Evolutionary conservation across 1,284 basidiomycete genomes (phyloP).

Genomic region (Boletus mariae): DNA sequence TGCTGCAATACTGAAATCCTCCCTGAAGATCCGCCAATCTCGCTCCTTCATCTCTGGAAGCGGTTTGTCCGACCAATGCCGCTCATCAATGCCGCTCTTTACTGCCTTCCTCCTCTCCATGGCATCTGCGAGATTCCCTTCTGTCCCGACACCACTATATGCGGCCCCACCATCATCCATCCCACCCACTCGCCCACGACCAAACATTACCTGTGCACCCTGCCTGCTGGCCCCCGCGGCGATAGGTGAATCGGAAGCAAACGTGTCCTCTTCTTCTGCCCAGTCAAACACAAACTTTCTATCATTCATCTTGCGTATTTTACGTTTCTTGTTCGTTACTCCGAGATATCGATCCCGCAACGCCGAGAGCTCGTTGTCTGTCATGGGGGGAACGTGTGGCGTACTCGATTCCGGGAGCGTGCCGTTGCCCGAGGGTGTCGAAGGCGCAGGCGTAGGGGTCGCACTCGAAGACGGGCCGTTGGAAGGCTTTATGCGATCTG

Average conservation of each 20-base stretch:
- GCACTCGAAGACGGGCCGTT: slow-evolving; percentile 30
- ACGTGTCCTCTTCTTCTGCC: slow-evolving; percentile 92
- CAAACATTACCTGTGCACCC: slow-evolving; percentile 84
- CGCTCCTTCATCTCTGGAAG: slow-evolving; percentile 93
- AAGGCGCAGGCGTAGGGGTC: slow-evolving; percentile 38
- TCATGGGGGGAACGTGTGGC: slow-evolving; percentile 67
- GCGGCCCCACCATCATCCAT: slow-evolving; percentile 68
- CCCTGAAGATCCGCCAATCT: slow-evolving; percentile 98
- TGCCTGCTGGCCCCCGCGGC: slow-evolving; percentile 65
- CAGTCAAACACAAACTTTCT: slow-evolving; percentile 99
- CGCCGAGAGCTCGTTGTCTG: slow-evolving; percentile 69
- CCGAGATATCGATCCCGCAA: slow-evolving; percentile 89
- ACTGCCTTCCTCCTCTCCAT: slow-evolving; percentile 81
- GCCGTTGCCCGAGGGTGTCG: slow-evolving; percentile 34
- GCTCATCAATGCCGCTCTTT: slow-evolving; percentile 80
- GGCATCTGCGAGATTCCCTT: slow-evolving; percentile 67
- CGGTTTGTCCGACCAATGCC: slow-evolving; percentile 97
- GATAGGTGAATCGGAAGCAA: slow-evolving; percentile 61
- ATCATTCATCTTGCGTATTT: slow-evolving; percentile 89
- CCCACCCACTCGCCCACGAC: slow-evolving; percentile 76
- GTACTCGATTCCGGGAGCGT: slow-evolving; percentile 35
- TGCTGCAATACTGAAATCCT: slow-evolving; percentile 95
- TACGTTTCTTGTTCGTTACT: slow-evolving; percentile 88
- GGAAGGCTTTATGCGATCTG: slow-evolving; percentile 54
- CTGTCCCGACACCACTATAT: slow-evolving; percentile 30